Base-by-base conservation (phyloP, 2,329 filamentous ascomycete species). In the Venturiaceae sp. region DNA sequence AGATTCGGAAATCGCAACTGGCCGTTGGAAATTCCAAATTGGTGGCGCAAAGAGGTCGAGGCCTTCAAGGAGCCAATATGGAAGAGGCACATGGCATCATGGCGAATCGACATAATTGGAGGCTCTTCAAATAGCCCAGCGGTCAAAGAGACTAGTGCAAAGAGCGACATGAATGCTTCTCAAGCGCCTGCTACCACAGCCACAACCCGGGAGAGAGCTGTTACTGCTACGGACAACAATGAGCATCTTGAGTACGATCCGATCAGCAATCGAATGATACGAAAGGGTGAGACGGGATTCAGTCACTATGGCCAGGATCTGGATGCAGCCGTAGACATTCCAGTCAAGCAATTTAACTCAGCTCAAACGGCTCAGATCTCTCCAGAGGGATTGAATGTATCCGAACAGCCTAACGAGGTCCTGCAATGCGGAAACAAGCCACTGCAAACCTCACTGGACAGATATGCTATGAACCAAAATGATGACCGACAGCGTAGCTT, bases 191-290 rank as follows among this genome's bases (percentile, higher is more conserved):
- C 19, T 54, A 21, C 32, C 5, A 16, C 13, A 2, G 30, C 52
- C 3, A 14, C 52, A 9, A 39, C 21, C 34, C 21, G 11, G 21
- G 16, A 4, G 2, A 13, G n/a, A 21, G 23, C 3, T 44, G 36
- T 14, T 30, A 13, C 11, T 30, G 11, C 23, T 50, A 11, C 3
- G 5, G 8, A 3, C 26, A 28, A 44, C n/a, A n/a, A 21, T 13
- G 34, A 55, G 11, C n/a, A 41, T n/a, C 23, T 55, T 33, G 57
- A 58, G 26, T 58, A 59, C 19, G 58, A 59, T 36, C 58, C 58
- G 4, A 59, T 59, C 37, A 52, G 47, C 28, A 58, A 58, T 50
- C 58, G 58, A 3, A 59, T 58, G 58, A 41, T 58, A 11, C 16
- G 13, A 16, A 59, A 59, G 53, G 36, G 13, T 13, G 46, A 53